A percentile compares a stretch with the other conserved stretches of the same genome.
Conservation (phyloP, 148 eudicot species). For the Rhododendron ovatum region DNA sequence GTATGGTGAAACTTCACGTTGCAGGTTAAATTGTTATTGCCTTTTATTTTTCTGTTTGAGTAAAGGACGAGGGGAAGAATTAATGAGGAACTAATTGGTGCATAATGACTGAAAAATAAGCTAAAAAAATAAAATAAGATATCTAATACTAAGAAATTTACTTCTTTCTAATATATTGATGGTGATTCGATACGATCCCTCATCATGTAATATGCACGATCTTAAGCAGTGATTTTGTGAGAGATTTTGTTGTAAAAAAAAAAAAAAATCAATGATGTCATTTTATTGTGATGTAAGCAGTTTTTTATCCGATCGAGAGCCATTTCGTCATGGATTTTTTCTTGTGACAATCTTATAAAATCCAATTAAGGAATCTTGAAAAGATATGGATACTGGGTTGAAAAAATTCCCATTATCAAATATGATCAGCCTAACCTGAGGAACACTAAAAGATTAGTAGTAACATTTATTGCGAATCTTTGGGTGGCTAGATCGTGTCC, state of each 20-base stretch:
- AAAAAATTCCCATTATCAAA: background rate
- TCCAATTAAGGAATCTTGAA: background rate
- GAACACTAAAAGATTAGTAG: too few relatives aligned
- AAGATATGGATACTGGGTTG: background rate
- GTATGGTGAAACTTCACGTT: background rate
- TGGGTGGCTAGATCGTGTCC: too few relatives aligned
- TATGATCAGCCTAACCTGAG: too few relatives aligned
- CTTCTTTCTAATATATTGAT: background rate
- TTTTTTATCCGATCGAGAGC: background rate
- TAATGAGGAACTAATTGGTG: background rate
- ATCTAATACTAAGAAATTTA: too few relatives aligned
- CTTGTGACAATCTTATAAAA: background rate
- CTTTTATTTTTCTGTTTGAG: background rate
- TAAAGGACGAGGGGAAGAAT: background rate
- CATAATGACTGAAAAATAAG: background rate
- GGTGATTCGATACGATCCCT: background rate
- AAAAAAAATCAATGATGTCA: background rate
- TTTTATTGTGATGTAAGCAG: background rate
- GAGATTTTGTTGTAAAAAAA: too few relatives aligned
- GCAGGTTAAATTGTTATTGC: background rate
- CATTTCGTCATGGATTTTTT: background rate
- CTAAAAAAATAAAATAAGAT: background rate
- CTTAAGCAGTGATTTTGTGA: background rate
- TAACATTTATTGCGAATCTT: too few relatives aligned
- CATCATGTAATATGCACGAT: too few relatives aligned